These are phyloP conservation scores for Coniochaeta sp. DNA, from an alignment of 2,329 filamentous ascomycete genomes.

Conservation along the genomic window DNA sequence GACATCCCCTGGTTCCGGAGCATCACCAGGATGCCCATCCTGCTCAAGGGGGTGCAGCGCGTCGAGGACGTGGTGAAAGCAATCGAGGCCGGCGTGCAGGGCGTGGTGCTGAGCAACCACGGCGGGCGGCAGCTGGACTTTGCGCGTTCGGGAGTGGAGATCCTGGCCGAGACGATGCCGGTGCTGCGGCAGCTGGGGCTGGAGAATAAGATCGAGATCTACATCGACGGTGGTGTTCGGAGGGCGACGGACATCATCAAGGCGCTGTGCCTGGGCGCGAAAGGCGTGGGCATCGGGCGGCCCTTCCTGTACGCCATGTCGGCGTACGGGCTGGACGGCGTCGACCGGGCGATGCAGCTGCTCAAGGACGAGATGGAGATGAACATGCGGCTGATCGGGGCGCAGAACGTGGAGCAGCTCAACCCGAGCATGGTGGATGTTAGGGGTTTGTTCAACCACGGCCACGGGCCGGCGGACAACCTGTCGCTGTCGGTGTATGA, in stretches of 20 bases:
- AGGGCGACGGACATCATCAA: conserved; percentile 93
- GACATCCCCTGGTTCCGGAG: conserved; percentile 89
- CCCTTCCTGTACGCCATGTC: conserved; percentile 97
- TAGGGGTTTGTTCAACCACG: conserved; percentile 54
- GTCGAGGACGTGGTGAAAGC: conserved; percentile 91
- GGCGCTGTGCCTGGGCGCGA: conserved; percentile 85
- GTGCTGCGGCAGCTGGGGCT: conserved; percentile 67
- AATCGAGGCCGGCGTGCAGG: conserved; percentile 74
- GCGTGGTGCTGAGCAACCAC: conserved; percentile 92
- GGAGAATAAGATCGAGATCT: conserved; percentile 76
- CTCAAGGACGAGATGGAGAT: conserved; percentile 97
- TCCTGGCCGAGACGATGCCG: conserved; percentile 90
- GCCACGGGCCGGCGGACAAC: conserved; percentile 39
- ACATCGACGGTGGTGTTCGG: conserved; percentile 82
- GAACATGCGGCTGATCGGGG: conserved; percentile 94
- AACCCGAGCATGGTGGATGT: conserved; percentile 76
- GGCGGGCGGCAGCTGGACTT: conserved; percentile 92
- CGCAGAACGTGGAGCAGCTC: conserved; percentile 65
- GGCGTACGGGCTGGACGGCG: conserved; percentile 78
- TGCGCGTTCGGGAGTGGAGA: conserved; percentile 79
- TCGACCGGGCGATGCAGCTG: conserved; percentile 86
- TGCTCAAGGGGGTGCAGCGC: conserved; percentile 93
- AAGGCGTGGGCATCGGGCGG: conserved; percentile 85
- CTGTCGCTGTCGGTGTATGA: conserved; percentile 46
- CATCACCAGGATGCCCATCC: conserved; percentile 90